Base-by-base conservation (phyloP, 2,329 filamentous ascomycete species). In the Lithohypha guttulata region DNA sequence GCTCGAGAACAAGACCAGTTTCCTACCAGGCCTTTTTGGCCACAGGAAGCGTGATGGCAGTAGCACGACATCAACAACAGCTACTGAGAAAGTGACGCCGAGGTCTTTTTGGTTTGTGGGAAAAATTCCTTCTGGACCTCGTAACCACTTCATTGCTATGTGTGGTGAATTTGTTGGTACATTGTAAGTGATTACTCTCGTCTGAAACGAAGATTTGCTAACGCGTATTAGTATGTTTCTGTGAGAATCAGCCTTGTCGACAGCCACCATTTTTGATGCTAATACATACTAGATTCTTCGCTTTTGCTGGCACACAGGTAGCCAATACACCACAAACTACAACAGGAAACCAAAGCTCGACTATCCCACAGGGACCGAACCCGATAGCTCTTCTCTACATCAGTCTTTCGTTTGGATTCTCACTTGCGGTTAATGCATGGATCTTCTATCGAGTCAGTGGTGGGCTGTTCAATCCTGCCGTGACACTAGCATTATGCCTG, bases 401-500 rank as follows among this genome's bases (percentile, higher is more conserved):
- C 20, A 47, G 61, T 3, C 47, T 68, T 22, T 55, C 52, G 4
- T 69, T 69, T 44, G 65, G 62, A 1, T 64, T 68, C 38, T 61
- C 65, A 2, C 54, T 72, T 37, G 61, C 62, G 1, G 66, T 69
- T 44, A 73, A 72, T 48, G 68, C 67, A 2, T 73, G 70, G 69
- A 62, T 68, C 1, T 73, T 73, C 50, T 72, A 65, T 48, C 61
- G 68, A 11, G 60, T 71, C 20, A 67, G 64, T 2, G 68, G 69
- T 17, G 67, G 66, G 2, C 52, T 70, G 11, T 71, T 72, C 50
- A 71, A 71, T 42, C 69, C 68, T 2, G 60, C 58, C 28, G 64
- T 71, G n/a, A 77, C 77, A 0, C 56, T 81, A 1, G 74, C 69
- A 1, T 66, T 81, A 14, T 65, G 68, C n/a, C 60, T 79, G 3